phyloP scores from a whole-genome alignment of 441 rosid species.

The Gossypium trilobum region DNA sequence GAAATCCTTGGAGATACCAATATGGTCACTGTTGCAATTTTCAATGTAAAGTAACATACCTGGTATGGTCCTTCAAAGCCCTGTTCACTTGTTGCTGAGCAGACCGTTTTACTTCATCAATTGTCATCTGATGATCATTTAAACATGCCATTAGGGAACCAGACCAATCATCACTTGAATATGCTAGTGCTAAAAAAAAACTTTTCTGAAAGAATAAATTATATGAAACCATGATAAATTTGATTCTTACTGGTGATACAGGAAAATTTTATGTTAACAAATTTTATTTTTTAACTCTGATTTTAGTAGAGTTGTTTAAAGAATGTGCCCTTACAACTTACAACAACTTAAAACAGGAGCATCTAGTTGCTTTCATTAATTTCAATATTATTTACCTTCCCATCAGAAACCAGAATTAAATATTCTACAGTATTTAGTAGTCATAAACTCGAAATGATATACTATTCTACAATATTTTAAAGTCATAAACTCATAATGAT shows the following conservation, averaged over 20 bases:
- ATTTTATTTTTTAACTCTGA: neutral
- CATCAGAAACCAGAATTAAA: no score
- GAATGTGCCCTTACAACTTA: no score
- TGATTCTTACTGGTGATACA: neutral
- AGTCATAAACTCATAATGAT: no score
- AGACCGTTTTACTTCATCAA: slow-evolving; percentile 90
- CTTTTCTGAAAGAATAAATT: neutral
- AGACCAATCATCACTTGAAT: slow-evolving; percentile 18
- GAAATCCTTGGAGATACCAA: neutral
- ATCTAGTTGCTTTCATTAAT: no score
- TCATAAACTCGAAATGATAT: no score
- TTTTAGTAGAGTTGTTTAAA: neutral
- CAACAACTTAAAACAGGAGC: no score
- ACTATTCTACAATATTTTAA: no score
- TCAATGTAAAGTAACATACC: slow-evolving; percentile 33
- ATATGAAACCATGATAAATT: neutral
- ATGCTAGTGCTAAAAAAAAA: neutral
- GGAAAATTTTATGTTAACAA: neutral
- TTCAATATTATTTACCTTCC: neutral
- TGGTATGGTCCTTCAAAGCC: slow-evolving; percentile 84
- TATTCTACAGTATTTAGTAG: no score
- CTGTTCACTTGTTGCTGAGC: slow-evolving; percentile 90
- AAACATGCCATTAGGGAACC: slow-evolving; percentile 11
- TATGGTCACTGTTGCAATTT: neutral
- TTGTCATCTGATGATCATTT: slow-evolving; percentile 61